Evolutionary conservation across 2,329 filamentous ascomycete genomes (phyloP).

Genomic region (Rhexocercosporidium sp.): DNA sequence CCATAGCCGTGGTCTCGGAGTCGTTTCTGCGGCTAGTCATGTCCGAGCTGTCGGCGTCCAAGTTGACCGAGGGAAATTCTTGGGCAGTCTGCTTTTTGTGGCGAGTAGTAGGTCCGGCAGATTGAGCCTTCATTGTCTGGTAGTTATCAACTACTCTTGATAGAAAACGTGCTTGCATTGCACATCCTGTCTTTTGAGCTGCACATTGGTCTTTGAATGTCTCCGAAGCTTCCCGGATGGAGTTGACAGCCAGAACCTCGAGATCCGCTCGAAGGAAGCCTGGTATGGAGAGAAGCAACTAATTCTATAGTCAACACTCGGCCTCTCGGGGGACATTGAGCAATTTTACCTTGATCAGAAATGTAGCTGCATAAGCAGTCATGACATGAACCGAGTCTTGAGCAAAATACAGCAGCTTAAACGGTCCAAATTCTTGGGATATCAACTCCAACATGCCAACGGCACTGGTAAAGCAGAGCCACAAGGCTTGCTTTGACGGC

Average conservation of each 20-base stretch:
- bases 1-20: not conserved
- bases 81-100: not conserved
- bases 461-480: constrained; percentile 43
- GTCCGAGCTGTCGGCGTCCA: too few relatives aligned
- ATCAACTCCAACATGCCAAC: constrained; percentile 71
- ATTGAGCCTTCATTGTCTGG: constrained; percentile 16
- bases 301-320: not conserved
- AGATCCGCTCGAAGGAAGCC: constrained; percentile 25
- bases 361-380: constrained; percentile 49
- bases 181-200: constrained; percentile 38
- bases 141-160: constrained; percentile 34
- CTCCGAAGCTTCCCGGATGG: constrained; percentile 23
- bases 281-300: constrained; percentile 33
- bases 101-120: not conserved
- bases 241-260: constrained; percentile 23
- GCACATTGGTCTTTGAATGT: constrained; percentile 42
- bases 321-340: not conserved
- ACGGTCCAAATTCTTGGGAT: constrained; percentile 33
- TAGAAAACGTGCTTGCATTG: constrained; percentile 43
- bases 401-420: constrained; percentile 46
- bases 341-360: constrained; percentile 44
- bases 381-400: constrained; percentile 51
- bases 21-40: not conserved
- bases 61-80: not conserved
- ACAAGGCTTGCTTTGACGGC: constrained; percentile 42